Evolutionary conservation across 2,329 filamentous ascomycete species (phyloP).

Genomic region (Sporothrix pallida): DNA sequence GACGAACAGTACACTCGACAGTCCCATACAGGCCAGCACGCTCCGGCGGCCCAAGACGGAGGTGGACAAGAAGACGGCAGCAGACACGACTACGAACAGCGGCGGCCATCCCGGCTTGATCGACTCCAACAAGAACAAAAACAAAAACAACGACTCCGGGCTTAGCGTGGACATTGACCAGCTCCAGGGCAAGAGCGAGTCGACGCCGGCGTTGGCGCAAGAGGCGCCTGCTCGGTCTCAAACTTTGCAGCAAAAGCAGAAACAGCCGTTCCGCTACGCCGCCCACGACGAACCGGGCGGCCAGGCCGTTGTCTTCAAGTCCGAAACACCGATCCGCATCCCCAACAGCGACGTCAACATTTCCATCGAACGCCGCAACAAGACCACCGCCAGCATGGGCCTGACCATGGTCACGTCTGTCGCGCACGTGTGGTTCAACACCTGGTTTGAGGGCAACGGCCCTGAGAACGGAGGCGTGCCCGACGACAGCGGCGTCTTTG

Average conservation of each 20-base stretch:
- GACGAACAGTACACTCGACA: background rate
- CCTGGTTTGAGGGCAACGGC: slow-evolving; percentile 84
- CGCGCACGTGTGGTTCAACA: slow-evolving; percentile 96
- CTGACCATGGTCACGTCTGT: slow-evolving; percentile 91
- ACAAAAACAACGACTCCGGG: background rate
- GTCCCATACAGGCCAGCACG: background rate
- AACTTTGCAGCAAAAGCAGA: background rate
- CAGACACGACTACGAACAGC: background rate
- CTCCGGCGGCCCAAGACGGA: slow-evolving; percentile 13
- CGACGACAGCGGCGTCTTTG: slow-evolving; percentile 68
- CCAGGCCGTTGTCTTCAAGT: slow-evolving; percentile 79
- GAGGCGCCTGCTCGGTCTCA: background rate
- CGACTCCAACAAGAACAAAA: no score
- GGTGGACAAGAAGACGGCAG: no score
- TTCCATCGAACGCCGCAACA: slow-evolving; percentile 84
- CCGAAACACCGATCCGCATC: slow-evolving; percentile 69
- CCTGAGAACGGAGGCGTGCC: slow-evolving; percentile 70
- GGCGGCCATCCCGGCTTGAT: background rate
- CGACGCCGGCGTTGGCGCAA: slow-evolving; percentile 12
- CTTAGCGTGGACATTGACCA: background rate
- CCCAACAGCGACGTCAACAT: slow-evolving; percentile 88
- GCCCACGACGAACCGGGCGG: slow-evolving; percentile 59
- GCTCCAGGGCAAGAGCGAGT: slow-evolving; percentile 23
- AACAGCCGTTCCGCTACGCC: slow-evolving; percentile 27
- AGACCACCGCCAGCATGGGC: slow-evolving; percentile 75